Conservation (phyloP, 768 basidiomycete species). For the Pisolithus tinctorius region DNA sequence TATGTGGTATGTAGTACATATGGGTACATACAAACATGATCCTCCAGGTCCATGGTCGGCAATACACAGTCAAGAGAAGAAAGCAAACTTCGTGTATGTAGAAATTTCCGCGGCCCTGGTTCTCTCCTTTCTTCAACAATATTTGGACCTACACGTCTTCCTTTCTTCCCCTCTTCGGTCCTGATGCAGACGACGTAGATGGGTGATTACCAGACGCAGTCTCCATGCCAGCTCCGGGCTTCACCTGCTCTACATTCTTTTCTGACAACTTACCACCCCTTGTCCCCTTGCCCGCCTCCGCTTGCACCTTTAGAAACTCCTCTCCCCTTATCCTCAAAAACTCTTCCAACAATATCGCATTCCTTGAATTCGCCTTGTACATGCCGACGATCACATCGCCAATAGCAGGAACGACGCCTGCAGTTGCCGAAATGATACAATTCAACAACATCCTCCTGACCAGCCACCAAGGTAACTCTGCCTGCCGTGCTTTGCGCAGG, state of each 20-base stretch:
- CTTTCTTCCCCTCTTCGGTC: background rate
- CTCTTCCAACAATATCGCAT: slow-evolving; percentile 82
- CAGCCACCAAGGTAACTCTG: slow-evolving; percentile 67
- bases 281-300: slow-evolving; percentile 24
- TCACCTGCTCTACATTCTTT: slow-evolving; percentile 37
- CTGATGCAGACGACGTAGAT: background rate
- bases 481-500: slow-evolving; percentile 65
- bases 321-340: slow-evolving; percentile 74
- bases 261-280: slow-evolving; percentile 18
- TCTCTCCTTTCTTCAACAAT: too few species aligned
- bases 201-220: slow-evolving; percentile 8
- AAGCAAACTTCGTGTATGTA: too few species aligned
- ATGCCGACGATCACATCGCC: slow-evolving; percentile 74
- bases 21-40: too few species aligned
- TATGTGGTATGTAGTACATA: too few species aligned
- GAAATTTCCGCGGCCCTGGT: too few species aligned
- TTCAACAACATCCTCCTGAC: slow-evolving; percentile 69
- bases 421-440: slow-evolving; percentile 57
- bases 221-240: slow-evolving; percentile 48
- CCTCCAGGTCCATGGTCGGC: too few species aligned
- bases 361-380: slow-evolving; percentile 86
- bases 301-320: slow-evolving; percentile 52
- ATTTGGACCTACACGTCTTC: background rate
- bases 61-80: too few species aligned
- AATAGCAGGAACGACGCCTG: slow-evolving; percentile 63